phyloP scores from a whole-genome alignment of 2,329 filamentous ascomycete genomes.

The Ophiostoma triangulosporum region DNA sequence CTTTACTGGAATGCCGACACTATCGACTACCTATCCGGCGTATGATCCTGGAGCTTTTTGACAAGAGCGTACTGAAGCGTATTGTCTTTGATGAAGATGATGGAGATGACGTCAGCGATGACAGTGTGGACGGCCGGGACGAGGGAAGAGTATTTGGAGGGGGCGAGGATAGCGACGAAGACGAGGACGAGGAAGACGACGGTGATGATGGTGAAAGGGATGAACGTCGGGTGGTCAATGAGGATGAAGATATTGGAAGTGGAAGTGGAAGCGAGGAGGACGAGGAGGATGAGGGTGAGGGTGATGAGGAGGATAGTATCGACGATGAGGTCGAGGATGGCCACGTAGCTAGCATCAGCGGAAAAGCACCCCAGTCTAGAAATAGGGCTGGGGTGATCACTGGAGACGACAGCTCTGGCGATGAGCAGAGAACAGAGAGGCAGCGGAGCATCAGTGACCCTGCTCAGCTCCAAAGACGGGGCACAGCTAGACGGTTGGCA shows the following conservation, averaged over 20 bases:
- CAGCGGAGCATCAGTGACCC: constrained; percentile 18
- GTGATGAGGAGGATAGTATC: background rate
- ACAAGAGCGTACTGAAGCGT: constrained; percentile 71
- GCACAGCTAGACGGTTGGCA: constrained; percentile 7
- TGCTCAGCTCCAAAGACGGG: constrained; percentile 18
- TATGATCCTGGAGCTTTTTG: constrained; percentile 88
- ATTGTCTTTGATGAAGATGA: constrained; percentile 69
- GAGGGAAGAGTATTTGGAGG: constrained; percentile 14
- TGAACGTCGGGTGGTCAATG: background rate
- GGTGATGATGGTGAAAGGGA: background rate
- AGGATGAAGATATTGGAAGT: constrained; percentile 1
- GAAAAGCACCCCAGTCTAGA: background rate
- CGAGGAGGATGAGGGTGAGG: constrained; percentile 5
- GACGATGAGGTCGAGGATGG: background rate
- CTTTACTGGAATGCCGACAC: constrained; percentile 75
- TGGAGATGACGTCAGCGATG: constrained; percentile 40
- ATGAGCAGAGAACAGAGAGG: constrained; percentile 32
- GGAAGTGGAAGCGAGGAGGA: constrained; percentile 1
- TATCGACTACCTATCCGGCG: constrained; percentile 77
- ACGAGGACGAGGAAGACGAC: constrained; percentile 12
- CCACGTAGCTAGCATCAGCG: background rate
- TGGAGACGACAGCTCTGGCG: constrained; percentile 41
- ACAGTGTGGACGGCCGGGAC: constrained; percentile 18
- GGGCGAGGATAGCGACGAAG: constrained; percentile 16
- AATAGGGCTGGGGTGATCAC: constrained; percentile 25